phyloP scores from a whole-genome alignment of 2,329 filamentous ascomycete genomes.

The Graphilbum fragrans region DNA sequence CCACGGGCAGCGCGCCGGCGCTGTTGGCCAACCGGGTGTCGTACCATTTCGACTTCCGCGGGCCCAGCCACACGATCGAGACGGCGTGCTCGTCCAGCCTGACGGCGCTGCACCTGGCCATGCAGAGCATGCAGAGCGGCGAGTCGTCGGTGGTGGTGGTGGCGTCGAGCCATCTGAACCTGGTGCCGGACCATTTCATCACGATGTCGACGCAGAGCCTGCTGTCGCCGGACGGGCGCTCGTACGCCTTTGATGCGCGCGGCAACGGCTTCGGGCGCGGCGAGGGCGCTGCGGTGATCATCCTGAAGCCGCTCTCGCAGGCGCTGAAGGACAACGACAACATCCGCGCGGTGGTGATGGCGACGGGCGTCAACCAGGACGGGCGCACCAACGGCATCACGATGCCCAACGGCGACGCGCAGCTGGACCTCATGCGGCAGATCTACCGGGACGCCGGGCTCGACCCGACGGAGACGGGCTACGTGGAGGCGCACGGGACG shows the following conservation, averaged over 20 bases:
- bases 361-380: conserved; percentile 41
- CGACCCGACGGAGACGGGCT: conserved; percentile 22
- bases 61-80: conserved; percentile 38
- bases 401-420: conserved; percentile 37
- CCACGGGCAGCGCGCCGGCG: conserved; percentile 35
- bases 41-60: conserved; percentile 41
- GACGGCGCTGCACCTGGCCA: conserved; percentile 35
- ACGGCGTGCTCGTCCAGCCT: conserved; percentile 41
- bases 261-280: conserved; percentile 34
- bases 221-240: conserved; percentile 12
- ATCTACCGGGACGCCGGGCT: conserved; percentile 28
- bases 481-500: conserved; percentile 43
- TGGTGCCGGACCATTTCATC: conserved; percentile 33
- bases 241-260: conserved; percentile 21
- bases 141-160: conserved; percentile 34
- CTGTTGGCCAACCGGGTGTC: conserved; percentile 40
- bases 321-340: conserved; percentile 35
- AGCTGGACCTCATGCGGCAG: conserved; percentile 28
- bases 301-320: conserved; percentile 27
- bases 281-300: conserved; percentile 27
- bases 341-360: conserved; percentile 37
- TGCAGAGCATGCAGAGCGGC: conserved; percentile 32
- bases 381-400: conserved; percentile 45
- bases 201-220: conserved; percentile 28
- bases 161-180: conserved; percentile 33